Evolutionary conservation across 2,329 filamentous ascomycete genomes (phyloP), one percentile per base, ranked within the genome.

Genomic region (Trichoderma afroharzianum): DNA sequence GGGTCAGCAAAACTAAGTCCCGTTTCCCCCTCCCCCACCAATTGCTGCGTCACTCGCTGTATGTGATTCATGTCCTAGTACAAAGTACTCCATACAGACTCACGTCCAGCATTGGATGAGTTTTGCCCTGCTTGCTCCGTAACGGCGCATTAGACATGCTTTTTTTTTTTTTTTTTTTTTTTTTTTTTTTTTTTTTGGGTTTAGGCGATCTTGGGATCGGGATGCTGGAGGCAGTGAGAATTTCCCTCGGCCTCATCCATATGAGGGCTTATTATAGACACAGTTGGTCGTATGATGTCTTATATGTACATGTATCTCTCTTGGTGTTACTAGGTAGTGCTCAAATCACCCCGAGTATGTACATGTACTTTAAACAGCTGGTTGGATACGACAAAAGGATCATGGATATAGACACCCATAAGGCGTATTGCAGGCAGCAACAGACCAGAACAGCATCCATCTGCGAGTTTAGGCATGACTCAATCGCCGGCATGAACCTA

Each of bases 11-110:
- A 62, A 63, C 53, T 15, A 36, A 26, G 24, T 32, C 33, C 36
- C 32, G 12, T 39, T 71, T 58, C n/a, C 68, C 50, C 24, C 32
- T 58, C 68, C 68, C 59, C 47, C 68, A 64, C 62, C 62, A 67
- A 3, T 11, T 58, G 63, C 63, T 63, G 59, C 63, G 63, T 58
- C 63, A 67, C 32, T 58, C 43, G n/a, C 43, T 50, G 53, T 11
- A 26, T 30, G 63, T 3, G 63, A 58, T 39, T 43, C n/a, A 24
- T 24, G 47, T 50, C 3, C 43, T 43, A n/a, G 39, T 43, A 50
- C 24, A 67, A 32, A 9, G 28, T 11, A 30, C 57, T 58, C 9
- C 30, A 32, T 32, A 32, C 30, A 32, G 30, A 32, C 30, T 32
- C 30, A 32, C 30, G 12, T 33, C 9, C 8, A 21, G 43, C n/a